These are phyloP conservation scores for Phytophthora macrochlamydospora DNA, from an alignment of 352 stramenopile species.

Conservation along the genomic window DNA sequence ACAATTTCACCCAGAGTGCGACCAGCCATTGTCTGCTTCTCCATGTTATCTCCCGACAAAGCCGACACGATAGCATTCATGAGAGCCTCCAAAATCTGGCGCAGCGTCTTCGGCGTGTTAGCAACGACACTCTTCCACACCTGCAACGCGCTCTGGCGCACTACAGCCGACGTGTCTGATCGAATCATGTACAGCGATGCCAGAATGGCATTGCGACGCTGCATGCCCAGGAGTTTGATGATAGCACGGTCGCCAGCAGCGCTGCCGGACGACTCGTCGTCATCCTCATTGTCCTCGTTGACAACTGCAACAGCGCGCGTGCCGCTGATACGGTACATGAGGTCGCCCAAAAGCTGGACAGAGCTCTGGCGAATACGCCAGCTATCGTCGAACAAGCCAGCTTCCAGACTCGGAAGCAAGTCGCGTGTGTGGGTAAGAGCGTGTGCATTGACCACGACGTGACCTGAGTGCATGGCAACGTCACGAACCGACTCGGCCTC, in stretches of 20 bases:
- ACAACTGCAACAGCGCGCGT: slow-evolving; percentile 87
- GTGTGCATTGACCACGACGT: slow-evolving; percentile 98
- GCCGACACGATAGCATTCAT: slow-evolving; percentile 97
- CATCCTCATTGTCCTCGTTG: slow-evolving; percentile 56
- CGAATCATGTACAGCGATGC: slow-evolving; percentile 98
- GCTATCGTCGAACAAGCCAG: slow-evolving; percentile 97
- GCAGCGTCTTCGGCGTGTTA: slow-evolving; percentile 97
- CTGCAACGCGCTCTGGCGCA: slow-evolving; percentile 97
- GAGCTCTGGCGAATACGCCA: slow-evolving; percentile 99
- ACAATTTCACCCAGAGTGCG: slow-evolving; percentile 99
- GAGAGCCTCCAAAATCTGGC: slow-evolving; percentile 97
- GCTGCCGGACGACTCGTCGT: slow-evolving; percentile 84
- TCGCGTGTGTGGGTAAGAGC: slow-evolving; percentile 97
- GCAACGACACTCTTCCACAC: slow-evolving; percentile 99
- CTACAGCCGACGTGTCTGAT: slow-evolving; percentile 95
- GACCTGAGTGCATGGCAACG: slow-evolving; percentile 96
- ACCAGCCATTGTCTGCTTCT: slow-evolving; percentile 91
- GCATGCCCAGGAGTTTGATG: slow-evolving; percentile 92
- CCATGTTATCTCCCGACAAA: slow-evolving; percentile 89
- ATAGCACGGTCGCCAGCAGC: slow-evolving; percentile 86
- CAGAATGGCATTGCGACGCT: slow-evolving; percentile 95
- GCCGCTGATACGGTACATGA: slow-evolving; percentile 98
- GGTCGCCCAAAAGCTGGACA: slow-evolving; percentile 95
- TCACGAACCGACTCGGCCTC: slow-evolving; percentile 98
- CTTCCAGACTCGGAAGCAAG: slow-evolving; percentile 96